These are phyloP conservation scores for Parachaetomium inaequale DNA, from an alignment of 495 filamentous ascomycete species.

Conservation along the genomic window DNA sequence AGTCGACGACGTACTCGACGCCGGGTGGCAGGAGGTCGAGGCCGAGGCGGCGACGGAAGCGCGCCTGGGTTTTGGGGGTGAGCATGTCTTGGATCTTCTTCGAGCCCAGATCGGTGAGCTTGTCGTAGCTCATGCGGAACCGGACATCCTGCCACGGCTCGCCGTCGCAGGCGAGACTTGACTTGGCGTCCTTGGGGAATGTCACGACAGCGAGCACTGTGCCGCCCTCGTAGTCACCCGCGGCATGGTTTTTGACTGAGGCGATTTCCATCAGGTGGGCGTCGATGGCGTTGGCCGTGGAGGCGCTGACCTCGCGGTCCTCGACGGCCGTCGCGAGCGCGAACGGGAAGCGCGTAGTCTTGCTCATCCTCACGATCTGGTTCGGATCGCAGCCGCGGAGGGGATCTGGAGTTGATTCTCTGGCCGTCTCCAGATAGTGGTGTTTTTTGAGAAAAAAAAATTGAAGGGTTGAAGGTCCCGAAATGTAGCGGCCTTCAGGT, in stretches of 20 bases:
- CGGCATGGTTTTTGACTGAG: slow-evolving; percentile 23
- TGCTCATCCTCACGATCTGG: no score
- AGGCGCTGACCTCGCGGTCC: not conserved
- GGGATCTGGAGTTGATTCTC: no score
- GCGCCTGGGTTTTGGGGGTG: slow-evolving; percentile 37
- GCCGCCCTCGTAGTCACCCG: slow-evolving; percentile 40
- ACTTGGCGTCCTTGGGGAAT: slow-evolving; percentile 33
- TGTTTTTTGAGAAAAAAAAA: no score
- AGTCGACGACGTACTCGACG: slow-evolving; percentile 57
- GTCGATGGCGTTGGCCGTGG: slow-evolving; percentile 21
- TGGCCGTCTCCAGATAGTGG: no score
- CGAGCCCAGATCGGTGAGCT: slow-evolving; percentile 47
- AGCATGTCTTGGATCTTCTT: slow-evolving; percentile 49
- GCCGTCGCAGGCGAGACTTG: slow-evolving; percentile 19
- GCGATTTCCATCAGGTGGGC: slow-evolving; percentile 25
- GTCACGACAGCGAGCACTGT: slow-evolving; percentile 58
- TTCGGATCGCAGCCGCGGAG: no score
- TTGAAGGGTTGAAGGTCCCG: no score
- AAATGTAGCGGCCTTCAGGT: no score
- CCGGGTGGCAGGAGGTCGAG: slow-evolving; percentile 35
- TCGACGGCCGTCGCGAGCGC: no score
- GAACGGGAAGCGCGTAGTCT: not conserved
- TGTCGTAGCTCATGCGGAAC: slow-evolving; percentile 46
- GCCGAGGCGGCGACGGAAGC: slow-evolving; percentile 28
- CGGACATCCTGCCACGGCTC: slow-evolving; percentile 28